phyloP scores from a whole-genome alignment of 1,139 yeast genomes.

The Geotrichum armillariae region DNA sequence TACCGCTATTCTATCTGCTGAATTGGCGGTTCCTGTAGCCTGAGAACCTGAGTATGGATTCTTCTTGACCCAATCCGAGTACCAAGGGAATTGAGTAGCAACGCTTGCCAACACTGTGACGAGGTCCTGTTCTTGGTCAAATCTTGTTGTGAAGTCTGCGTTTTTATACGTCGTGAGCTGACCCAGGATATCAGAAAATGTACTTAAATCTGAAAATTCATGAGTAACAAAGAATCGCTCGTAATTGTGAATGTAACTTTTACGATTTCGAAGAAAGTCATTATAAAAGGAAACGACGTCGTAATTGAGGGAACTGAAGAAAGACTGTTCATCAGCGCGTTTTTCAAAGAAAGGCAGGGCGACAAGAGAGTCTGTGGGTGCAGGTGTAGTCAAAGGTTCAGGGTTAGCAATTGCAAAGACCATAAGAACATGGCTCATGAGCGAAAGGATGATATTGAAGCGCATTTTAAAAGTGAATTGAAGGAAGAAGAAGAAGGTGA shows the following conservation, averaged over 20 bases:
- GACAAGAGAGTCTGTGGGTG: too few relatives aligned
- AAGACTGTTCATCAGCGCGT: too few relatives aligned
- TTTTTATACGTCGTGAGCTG: conserved; percentile 23
- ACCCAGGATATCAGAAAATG: conserved; percentile 16
- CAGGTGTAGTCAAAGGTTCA: too few relatives aligned
- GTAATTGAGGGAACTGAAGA: conserved; percentile 13
- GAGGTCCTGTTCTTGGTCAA: conserved; percentile 9
- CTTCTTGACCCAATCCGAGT: conserved; percentile 12
- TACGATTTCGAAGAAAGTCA: conserved; percentile 19
- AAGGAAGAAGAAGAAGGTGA: too few relatives aligned
- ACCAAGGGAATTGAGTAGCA: conserved; percentile 23
- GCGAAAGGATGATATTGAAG: too few relatives aligned
- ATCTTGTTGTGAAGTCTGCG: conserved; percentile 16
- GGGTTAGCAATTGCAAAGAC: too few relatives aligned
- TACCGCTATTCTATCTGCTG: not conserved
- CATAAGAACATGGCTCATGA: too few relatives aligned
- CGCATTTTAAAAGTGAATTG: too few relatives aligned
- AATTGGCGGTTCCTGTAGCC: conserved; percentile 8
- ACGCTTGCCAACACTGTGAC: conserved; percentile 16
- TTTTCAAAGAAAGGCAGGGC: too few relatives aligned
- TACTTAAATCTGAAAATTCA: conserved; percentile 6
- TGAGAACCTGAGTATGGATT: not conserved
- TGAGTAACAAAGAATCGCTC: conserved; percentile 19
- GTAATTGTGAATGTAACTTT: conserved; percentile 18
- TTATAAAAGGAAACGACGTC: conserved; percentile 19